Evolutionary conservation across 2,329 filamentous ascomycete genomes (phyloP).

Genomic region (Biscogniauxia sp.): DNA sequence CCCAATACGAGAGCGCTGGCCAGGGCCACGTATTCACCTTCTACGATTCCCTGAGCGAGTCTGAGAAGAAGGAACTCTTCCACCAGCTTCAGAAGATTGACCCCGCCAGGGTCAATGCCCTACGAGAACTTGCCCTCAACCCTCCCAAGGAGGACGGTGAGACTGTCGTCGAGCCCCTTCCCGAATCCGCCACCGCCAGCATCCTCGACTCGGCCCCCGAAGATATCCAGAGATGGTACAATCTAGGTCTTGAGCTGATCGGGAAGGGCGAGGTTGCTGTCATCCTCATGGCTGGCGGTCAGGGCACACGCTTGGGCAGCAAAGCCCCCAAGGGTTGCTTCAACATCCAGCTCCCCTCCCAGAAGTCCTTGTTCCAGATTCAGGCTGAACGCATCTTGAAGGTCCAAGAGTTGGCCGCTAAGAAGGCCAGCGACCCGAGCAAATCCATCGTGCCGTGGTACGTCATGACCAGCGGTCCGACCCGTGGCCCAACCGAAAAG

Average conservation of each 20-base stretch:
- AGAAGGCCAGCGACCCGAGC: slow-evolving; percentile 57
- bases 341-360: slow-evolving; percentile 88
- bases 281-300: slow-evolving; percentile 94
- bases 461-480: slow-evolving; percentile 98
- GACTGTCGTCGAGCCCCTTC: slow-evolving; percentile 75
- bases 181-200: slow-evolving; percentile 80
- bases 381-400: slow-evolving; percentile 92
- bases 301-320: slow-evolving; percentile 91
- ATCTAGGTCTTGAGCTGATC: slow-evolving; percentile 76
- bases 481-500: slow-evolving; percentile 83
- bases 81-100: slow-evolving; percentile 80
- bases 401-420: slow-evolving; percentile 75
- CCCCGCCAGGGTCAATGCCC: slow-evolving; percentile 81
- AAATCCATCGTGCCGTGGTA: slow-evolving; percentile 86
- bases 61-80: slow-evolving; percentile 77
- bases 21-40: slow-evolving; percentile 86
- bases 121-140: slow-evolving; percentile 78
- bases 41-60: slow-evolving; percentile 72
- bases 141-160: slow-evolving; percentile 63
- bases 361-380: slow-evolving; percentile 96
- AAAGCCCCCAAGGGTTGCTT: slow-evolving; percentile 97
- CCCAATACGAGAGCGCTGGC: slow-evolving; percentile 70
- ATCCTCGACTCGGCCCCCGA: slow-evolving; percentile 82
- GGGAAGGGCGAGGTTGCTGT: slow-evolving; percentile 75
- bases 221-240: slow-evolving; percentile 82